A percentile compares a stretch with the other conserved stretches of the same genome.
Conservation (phyloP, 306 rosid genomes). For the Sicyos edulis region DNA sequence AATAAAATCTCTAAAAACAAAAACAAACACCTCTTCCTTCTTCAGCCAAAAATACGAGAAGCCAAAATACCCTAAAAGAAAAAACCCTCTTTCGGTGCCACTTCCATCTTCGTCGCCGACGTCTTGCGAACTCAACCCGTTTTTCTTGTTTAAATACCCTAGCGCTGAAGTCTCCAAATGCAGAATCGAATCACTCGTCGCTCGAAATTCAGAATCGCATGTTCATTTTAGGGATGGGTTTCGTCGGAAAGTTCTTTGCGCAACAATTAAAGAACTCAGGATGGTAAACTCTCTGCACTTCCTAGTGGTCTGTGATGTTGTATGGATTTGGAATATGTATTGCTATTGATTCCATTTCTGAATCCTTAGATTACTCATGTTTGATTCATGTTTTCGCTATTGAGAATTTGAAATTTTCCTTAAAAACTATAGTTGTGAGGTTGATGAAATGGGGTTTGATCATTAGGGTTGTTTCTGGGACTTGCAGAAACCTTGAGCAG, state of each 20-base stretch:
- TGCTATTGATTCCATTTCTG: neutral
- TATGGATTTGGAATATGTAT: neutral
- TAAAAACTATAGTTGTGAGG: neutral
- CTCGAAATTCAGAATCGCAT: conserved; percentile 36
- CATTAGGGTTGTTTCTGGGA: conserved; percentile 61
- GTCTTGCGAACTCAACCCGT: too few relatives aligned
- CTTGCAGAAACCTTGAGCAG: conserved; percentile 53
- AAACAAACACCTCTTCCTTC: too few relatives aligned
- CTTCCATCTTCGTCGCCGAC: too few relatives aligned
- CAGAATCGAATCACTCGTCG: conserved; percentile 18
- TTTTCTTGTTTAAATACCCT: too few relatives aligned
- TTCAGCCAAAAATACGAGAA: too few relatives aligned
- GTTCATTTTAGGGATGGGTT: conserved; percentile 71
- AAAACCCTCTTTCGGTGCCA: too few relatives aligned
- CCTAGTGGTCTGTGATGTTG: neutral
- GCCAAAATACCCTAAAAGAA: too few relatives aligned
- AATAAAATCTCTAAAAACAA: too few relatives aligned
- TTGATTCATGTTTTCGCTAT: neutral
- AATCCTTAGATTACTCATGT: neutral
- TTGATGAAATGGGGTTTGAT: neutral
- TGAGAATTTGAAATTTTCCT: neutral
- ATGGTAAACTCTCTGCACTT: conserved; percentile 41
- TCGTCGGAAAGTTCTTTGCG: conserved; percentile 57
- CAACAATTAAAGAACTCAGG: conserved; percentile 54
- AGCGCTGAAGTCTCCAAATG: neutral